Conservation (phyloP, 192 early-diverging fungal genomes). For the Chytriomyces sp. region DNA sequence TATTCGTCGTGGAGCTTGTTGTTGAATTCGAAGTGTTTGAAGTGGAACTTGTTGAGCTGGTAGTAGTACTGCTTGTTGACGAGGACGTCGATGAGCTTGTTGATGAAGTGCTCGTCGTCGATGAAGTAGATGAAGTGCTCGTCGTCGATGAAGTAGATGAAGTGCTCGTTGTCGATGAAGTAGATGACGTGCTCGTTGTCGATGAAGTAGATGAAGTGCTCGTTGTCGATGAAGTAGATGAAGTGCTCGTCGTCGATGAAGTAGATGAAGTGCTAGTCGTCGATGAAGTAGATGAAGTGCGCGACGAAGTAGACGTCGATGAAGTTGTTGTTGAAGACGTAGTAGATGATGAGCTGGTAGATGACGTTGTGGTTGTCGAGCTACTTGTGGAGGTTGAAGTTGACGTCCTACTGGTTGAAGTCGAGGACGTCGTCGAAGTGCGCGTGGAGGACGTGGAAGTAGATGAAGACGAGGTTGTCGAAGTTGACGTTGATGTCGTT, state of each 20-base stretch:
- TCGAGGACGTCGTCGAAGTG: not conserved
- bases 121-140: not conserved
- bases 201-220: not conserved
- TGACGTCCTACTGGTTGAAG: not conserved
- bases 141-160: not conserved
- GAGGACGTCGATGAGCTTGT: conserved; percentile 16
- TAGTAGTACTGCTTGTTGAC: not conserved
- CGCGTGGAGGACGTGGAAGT: not conserved
- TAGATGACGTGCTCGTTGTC: not conserved
- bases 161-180: not conserved
- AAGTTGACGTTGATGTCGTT: conserved; percentile 24
- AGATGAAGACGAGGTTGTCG: conserved; percentile 14
- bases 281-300: not conserved
- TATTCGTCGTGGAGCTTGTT: not conserved
- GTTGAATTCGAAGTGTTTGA: not conserved
- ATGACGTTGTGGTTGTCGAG: not conserved
- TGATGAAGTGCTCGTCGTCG: not conserved
- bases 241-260: not conserved
- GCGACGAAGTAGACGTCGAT: not conserved
- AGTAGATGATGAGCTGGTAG: not conserved
- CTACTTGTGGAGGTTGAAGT: not conserved
- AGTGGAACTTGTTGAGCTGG: conserved; percentile 9
- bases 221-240: not conserved
- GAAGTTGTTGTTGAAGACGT: not conserved
- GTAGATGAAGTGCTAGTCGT: conserved; percentile 7